phyloP scores from a whole-genome alignment of 768 basidiomycete genomes.

The Terana coerulea region DNA sequence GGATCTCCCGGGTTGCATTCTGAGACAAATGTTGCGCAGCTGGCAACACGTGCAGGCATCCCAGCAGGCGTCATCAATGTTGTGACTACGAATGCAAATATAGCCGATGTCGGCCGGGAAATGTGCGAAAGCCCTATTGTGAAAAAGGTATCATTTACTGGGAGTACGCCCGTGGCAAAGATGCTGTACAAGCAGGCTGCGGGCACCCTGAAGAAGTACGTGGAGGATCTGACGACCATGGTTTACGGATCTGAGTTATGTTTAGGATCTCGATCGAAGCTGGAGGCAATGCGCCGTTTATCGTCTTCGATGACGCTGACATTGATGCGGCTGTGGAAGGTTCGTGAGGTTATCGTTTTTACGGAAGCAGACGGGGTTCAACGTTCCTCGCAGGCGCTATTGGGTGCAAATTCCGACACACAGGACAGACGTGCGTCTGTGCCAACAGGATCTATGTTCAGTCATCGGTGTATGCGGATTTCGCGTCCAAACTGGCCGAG shows the following conservation, averaged over 20 bases:
- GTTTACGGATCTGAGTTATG: neutral
- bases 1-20: neutral
- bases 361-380: neutral
- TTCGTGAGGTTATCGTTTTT: conserved; percentile 20
- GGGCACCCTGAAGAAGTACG: conserved; percentile 79
- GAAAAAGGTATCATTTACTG: conserved; percentile 91
- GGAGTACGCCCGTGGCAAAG: conserved; percentile 80
- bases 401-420: conserved; percentile 72
- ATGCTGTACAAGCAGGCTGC: conserved; percentile 68
- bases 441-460: conserved; percentile 95
- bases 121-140: conserved; percentile 86
- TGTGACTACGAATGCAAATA: conserved; percentile 83
- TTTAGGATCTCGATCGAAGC: conserved; percentile 72
- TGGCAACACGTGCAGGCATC: conserved; percentile 84
- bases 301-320: conserved; percentile 96
- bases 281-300: conserved; percentile 94
- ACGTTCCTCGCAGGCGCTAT: conserved; percentile 50
- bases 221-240: too few relatives aligned
- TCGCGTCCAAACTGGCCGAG: conserved; percentile 82
- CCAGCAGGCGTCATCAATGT: conserved; percentile 95
- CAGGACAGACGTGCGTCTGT: conserved; percentile 84
- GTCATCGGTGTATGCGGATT: conserved; percentile 86
- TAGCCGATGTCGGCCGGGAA: conserved; percentile 86
- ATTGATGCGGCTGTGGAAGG: conserved; percentile 90
- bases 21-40: conserved; percentile 41